Percentiles rank a stretch among this genome's conserved stretches.
These are phyloP conservation scores for Candida patagonica DNA, from an alignment of 805 yeast genomes.

Conservation along the genomic window DNA sequence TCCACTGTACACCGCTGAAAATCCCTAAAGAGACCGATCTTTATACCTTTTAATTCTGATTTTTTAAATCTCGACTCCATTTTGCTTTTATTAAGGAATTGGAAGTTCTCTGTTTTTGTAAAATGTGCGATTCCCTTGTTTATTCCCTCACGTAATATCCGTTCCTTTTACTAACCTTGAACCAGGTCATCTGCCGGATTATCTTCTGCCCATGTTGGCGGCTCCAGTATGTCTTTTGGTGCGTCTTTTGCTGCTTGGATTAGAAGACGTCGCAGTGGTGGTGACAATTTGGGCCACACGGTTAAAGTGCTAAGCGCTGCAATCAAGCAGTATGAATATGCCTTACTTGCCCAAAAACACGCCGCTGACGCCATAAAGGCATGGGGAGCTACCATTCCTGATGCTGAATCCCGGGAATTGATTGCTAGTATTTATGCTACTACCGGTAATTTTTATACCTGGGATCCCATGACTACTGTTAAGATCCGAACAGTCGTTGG, in stretches of 20 bases:
- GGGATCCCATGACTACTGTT: constrained; percentile 4
- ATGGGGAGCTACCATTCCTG: constrained; percentile 15
- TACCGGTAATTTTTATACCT: constrained; percentile 4
- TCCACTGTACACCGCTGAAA: too few species aligned
- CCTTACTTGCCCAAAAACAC: constrained; percentile 6
- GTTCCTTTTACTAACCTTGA: constrained; percentile 1
- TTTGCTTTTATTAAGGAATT: too few species aligned
- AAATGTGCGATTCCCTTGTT: too few species aligned
- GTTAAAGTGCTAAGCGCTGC: constrained; percentile 11
- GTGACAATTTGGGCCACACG: constrained; percentile 12
- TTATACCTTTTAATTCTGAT: too few species aligned
- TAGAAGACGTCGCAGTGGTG: not conserved
- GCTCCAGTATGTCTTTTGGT: not conserved
- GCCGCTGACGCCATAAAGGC: constrained; percentile 11
- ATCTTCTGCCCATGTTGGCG: not conserved
- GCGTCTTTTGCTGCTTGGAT: not conserved
- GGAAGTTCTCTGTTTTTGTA: too few species aligned
- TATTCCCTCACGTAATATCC: too few species aligned
- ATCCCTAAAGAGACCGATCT: too few species aligned
- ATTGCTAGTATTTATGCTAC: constrained; percentile 5
- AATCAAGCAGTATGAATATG: constrained; percentile 16
- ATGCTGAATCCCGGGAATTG: constrained; percentile 9
- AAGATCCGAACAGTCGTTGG: constrained; percentile 9
- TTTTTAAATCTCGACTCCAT: too few species aligned
- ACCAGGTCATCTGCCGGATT: constrained; percentile 3